phyloP scores from a whole-genome alignment of 768 basidiomycete species.

The Trametopsis cervina region DNA sequence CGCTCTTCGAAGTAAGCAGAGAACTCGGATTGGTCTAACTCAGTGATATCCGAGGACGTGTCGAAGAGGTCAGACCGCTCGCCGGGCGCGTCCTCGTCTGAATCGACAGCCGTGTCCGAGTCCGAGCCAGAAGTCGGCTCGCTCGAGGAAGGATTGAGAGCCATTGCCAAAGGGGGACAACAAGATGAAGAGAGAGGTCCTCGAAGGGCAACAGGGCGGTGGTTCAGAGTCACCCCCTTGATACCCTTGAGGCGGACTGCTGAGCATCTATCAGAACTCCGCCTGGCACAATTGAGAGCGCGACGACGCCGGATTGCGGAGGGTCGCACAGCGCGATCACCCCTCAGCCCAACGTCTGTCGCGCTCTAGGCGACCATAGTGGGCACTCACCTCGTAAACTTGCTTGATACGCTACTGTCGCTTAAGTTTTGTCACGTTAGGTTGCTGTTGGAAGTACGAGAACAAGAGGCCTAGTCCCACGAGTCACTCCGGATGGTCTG shows the following conservation, averaged over 20 bases:
- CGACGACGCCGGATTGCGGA: slow-evolving; percentile 6
- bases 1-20: slow-evolving; percentile 52
- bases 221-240: slow-evolving; percentile 7
- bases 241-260: slow-evolving; percentile 13
- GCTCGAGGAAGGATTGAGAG: slow-evolving; percentile 1
- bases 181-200: neutral
- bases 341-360: neutral
- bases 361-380: too few relatives aligned
- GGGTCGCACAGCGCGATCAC: neutral
- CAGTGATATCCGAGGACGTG: slow-evolving; percentile 36
- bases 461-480: too few relatives aligned
- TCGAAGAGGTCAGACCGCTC: slow-evolving; percentile 26
- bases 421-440: too few relatives aligned
- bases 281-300: slow-evolving; percentile 10
- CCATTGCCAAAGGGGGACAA: slow-evolving; percentile 6
- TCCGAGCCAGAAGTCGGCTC: slow-evolving; percentile 20
- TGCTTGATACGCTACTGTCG: too few relatives aligned
- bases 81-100: slow-evolving; percentile 12
- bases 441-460: too few relatives aligned
- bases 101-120: slow-evolving; percentile 1
- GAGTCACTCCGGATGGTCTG: too few relatives aligned
- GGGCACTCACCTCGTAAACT: too few relatives aligned
- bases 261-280: slow-evolving; percentile 15
- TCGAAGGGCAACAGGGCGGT: slow-evolving; percentile 7
- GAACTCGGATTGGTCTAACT: slow-evolving; percentile 48